These are phyloP conservation scores for Chimonanthus salicifolius DNA, from an alignment of 164 flowering plant species.

Conservation along the genomic window DNA sequence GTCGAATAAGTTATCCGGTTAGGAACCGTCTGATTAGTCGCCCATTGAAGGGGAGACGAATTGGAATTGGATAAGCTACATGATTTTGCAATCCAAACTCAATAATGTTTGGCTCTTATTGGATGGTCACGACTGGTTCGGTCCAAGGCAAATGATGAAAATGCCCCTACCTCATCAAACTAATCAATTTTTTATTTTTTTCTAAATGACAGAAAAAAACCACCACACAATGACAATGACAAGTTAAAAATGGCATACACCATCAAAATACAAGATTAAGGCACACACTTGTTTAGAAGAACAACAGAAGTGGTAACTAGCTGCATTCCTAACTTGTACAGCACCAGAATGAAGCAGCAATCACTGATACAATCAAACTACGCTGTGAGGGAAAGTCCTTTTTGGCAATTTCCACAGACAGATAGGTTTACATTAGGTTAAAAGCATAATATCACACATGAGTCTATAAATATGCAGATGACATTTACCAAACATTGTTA, in stretches of 20 bases:
- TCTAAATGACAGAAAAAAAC: too few species aligned
- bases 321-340: not conserved
- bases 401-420: not conserved
- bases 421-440: not conserved
- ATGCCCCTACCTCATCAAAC: too few species aligned
- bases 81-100: too few species aligned
- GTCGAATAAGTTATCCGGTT: too few species aligned
- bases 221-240: not conserved
- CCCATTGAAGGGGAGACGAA: too few species aligned
- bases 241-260: not conserved
- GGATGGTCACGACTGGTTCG: too few species aligned
- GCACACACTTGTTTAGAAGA: not conserved
- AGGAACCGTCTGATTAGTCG: too few species aligned
- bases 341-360: not conserved
- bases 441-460: not conserved
- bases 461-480: not conserved
- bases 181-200: too few species aligned
- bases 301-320: not conserved
- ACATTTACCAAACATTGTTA: not conserved
- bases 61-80: too few species aligned
- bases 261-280: not conserved
- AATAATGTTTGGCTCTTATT: too few species aligned
- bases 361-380: not conserved
- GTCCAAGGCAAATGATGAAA: too few species aligned
- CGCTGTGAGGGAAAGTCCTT: not conserved